phyloP scores from a whole-genome alignment of 208 protist species.

The Wallacemonas rigidus region DNA sequence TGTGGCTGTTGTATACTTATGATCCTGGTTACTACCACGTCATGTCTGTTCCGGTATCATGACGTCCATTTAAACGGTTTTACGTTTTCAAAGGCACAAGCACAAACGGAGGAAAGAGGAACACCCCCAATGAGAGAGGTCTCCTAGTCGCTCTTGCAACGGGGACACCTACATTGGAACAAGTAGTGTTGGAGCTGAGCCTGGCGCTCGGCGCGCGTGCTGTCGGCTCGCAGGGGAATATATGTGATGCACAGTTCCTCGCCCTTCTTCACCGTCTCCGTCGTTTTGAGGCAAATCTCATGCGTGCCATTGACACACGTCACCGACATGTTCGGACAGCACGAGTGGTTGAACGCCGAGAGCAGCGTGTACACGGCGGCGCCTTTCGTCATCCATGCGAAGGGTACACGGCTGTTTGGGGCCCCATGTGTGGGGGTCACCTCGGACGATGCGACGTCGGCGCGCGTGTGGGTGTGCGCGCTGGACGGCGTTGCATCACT shows the following conservation, averaged over 20 bases:
- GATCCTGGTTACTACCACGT: too few relatives aligned
- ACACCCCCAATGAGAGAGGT: too few relatives aligned
- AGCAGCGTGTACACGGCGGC: slow-evolving; percentile 76
- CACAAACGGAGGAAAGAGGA: too few relatives aligned
- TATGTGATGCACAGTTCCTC: slow-evolving; percentile 80
- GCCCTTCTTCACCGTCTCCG: slow-evolving; percentile 38
- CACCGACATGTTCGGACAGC: slow-evolving; percentile 63
- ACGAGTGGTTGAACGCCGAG: slow-evolving; percentile 80
- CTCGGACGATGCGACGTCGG: too few relatives aligned
- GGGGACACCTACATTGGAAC: slow-evolving; percentile 70
- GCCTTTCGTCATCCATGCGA: slow-evolving; percentile 67
- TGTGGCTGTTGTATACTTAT: too few relatives aligned
- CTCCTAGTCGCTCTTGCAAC: slow-evolving; percentile 26
- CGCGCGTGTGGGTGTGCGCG: too few relatives aligned
- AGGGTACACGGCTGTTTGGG: not conserved
- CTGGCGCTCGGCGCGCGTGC: slow-evolving; percentile 34
- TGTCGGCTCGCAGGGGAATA: slow-evolving; percentile 54
- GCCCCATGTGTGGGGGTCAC: not conserved
- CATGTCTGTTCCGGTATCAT: too few relatives aligned
- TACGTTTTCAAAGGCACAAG: too few relatives aligned
- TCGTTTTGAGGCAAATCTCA: slow-evolving; percentile 62
- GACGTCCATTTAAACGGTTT: too few relatives aligned
- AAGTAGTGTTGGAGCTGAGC: slow-evolving; percentile 63
- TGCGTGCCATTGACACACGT: slow-evolving; percentile 46
- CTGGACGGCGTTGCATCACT: not conserved